A percentile compares a stretch with the other conserved stretches of the same genome.
Conservation (phyloP, 805 yeast genomes). For the Spathaspora passalidarum region DNA sequence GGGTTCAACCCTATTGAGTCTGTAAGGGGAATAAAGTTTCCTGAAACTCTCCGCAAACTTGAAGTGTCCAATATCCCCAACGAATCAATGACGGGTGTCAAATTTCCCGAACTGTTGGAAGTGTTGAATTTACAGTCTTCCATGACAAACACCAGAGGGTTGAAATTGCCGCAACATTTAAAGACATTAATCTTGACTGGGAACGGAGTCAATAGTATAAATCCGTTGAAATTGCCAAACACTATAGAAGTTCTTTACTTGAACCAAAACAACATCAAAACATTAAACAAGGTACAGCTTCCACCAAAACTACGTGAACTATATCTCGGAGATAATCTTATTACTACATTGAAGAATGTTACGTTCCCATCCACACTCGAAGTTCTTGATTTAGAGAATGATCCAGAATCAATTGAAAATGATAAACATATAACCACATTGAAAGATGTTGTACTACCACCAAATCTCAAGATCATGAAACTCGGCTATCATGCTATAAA, state of each 20-base stretch:
- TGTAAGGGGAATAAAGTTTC: conserved; percentile 39
- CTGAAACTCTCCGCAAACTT: conserved; percentile 32
- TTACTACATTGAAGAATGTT: conserved; percentile 45
- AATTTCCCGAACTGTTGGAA: conserved; percentile 38
- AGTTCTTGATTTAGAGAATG: conserved; percentile 41
- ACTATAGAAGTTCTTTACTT: conserved; percentile 35
- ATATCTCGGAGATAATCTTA: conserved; percentile 39
- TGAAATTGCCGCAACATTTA: conserved; percentile 35
- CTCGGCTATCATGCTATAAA: conserved; percentile 40
- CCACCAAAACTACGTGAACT: conserved; percentile 34
- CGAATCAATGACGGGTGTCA: conserved; percentile 46
- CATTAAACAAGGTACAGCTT: conserved; percentile 40
- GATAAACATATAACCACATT: conserved; percentile 41
- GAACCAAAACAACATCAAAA: conserved; percentile 40
- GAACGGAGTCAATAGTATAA: conserved; percentile 44
- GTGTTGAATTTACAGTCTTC: conserved; percentile 40
- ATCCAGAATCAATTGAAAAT: conserved; percentile 38
- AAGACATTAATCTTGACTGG: conserved; percentile 30
- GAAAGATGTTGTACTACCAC: conserved; percentile 40
- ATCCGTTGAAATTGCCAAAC: conserved; percentile 42
- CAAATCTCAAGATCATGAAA: conserved; percentile 30
- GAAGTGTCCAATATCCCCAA: conserved; percentile 43
- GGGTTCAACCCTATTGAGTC: conserved; percentile 42
- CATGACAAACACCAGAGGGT: conserved; percentile 44
- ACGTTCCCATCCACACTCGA: conserved; percentile 36